Evolutionary conservation across 1,284 basidiomycete species (phyloP).

Genomic region (Mycosarcoma mackinlayi): DNA sequence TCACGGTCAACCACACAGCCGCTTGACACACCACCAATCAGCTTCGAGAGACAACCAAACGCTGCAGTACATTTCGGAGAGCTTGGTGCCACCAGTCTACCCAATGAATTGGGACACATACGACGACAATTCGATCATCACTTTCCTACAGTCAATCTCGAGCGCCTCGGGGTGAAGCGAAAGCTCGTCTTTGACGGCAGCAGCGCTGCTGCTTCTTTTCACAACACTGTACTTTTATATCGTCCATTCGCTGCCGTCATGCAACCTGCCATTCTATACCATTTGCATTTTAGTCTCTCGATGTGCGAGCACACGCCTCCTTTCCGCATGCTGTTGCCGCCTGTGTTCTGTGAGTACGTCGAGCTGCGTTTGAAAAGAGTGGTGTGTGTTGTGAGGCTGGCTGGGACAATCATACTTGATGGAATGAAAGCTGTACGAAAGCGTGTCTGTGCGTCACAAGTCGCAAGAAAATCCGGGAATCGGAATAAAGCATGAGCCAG

Average conservation of each 20-base stretch:
- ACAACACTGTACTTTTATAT: constrained; percentile 6
- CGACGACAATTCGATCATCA: constrained; percentile 54
- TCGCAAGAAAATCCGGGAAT: constrained; percentile 6
- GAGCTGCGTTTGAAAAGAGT: not conserved
- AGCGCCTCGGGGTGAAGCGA: constrained; percentile 16
- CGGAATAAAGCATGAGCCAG: constrained; percentile 1
- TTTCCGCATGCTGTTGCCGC: too few relatives aligned
- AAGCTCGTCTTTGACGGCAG: too few relatives aligned
- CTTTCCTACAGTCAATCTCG: constrained; percentile 43
- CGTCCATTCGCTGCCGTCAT: not conserved
- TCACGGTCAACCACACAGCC: constrained; percentile 7
- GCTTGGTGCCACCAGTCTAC: constrained; percentile 44
- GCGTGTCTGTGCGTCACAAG: constrained; percentile 8
- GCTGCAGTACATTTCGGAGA: constrained; percentile 39
- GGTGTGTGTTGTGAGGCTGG: not conserved
- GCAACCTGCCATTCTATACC: too few relatives aligned
- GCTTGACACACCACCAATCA: constrained; percentile 5
- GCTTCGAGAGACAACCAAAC: constrained; percentile 16
- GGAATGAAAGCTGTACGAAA: not conserved
- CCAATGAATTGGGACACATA: constrained; percentile 51
- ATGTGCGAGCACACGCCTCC: too few relatives aligned
- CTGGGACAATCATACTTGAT: not conserved
- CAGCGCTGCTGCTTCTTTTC: too few relatives aligned
- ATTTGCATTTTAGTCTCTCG: too few relatives aligned
- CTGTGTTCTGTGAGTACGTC: not conserved